A percentile compares a stretch with the other conserved stretches of the same genome.
Evolutionary conservation across 164 flowering plant genomes (phyloP).

Genomic region (Magnolia sinica): DNA sequence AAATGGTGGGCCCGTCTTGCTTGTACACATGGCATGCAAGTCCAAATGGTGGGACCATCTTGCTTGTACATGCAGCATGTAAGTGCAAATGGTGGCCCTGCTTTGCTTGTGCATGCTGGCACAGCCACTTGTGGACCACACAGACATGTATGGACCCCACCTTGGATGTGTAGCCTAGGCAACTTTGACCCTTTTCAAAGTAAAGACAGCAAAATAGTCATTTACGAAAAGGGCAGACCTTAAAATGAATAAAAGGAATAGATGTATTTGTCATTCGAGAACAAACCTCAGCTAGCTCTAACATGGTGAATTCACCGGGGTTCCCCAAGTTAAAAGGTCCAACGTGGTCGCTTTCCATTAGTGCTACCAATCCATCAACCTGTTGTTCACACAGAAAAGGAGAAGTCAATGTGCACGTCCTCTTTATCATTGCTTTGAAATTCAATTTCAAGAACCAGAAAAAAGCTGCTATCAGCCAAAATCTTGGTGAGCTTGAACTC

Average conservation of each 20-base stretch:
- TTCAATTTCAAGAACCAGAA: background rate
- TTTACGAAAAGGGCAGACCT: background rate
- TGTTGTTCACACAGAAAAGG: conserved; percentile 18
- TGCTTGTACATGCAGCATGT: background rate
- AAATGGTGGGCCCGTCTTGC: no score
- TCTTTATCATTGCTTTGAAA: background rate
- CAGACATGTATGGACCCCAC: background rate
- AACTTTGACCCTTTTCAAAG: background rate
- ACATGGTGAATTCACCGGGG: conserved; percentile 94
- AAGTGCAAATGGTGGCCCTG: no score
- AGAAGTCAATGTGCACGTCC: background rate
- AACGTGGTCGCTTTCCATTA: conserved; percentile 87
- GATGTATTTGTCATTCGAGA: background rate
- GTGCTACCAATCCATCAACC: conserved; percentile 81
- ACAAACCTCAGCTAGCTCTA: conserved; percentile 88
- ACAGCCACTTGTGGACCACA: background rate
- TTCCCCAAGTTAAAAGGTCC: conserved; percentile 95
- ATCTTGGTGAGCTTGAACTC: background rate
- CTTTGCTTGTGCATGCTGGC: no score
- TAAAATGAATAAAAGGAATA: background rate
- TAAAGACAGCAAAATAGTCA: background rate
- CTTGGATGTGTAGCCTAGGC: background rate
- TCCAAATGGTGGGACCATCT: background rate
- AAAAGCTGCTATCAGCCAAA: background rate
- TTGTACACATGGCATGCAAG: background rate